Evolutionary conservation across 192 early-diverging fungal genomes (phyloP).

Genomic region (Coemansia sp.): DNA sequence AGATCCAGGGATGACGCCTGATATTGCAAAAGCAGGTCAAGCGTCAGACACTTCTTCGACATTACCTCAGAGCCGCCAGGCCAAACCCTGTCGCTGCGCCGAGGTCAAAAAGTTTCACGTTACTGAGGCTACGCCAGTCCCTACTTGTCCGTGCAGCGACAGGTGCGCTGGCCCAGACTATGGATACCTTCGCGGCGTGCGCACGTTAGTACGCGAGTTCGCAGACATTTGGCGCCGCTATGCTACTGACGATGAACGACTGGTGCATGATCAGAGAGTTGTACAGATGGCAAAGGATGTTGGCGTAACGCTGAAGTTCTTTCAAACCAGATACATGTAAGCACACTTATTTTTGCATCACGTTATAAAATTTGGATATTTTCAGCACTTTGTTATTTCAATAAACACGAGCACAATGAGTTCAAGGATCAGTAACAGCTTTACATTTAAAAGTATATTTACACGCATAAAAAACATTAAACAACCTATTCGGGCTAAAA

Average conservation of each 20-base stretch:
- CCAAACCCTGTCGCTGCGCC: background rate
- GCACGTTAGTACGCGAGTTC: conserved; percentile 55
- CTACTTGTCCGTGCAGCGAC: conserved; percentile 34
- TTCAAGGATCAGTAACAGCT: no score
- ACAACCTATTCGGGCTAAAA: background rate
- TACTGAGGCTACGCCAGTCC: conserved; percentile 25
- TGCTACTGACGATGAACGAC: conserved; percentile 40
- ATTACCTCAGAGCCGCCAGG: background rate
- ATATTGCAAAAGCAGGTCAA: background rate
- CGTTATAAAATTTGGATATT: no score
- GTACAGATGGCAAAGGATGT: conserved; percentile 32
- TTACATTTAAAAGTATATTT: no score
- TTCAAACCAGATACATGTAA: conserved; percentile 25
- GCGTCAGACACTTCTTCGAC: background rate
- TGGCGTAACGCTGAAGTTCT: conserved; percentile 36
- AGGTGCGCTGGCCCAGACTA: conserved; percentile 53
- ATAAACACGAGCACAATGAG: no score
- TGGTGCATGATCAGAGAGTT: conserved; percentile 29
- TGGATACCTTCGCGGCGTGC: conserved; percentile 57
- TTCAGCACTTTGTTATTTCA: no score
- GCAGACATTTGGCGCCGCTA: conserved; percentile 56
- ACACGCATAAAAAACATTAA: no score
- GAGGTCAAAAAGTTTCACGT: conserved; percentile 20
- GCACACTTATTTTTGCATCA: background rate
- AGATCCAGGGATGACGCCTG: conserved; percentile 8